Evolutionary conservation across 805 yeast species (phyloP).

Genomic region (Candida multigemmis): DNA sequence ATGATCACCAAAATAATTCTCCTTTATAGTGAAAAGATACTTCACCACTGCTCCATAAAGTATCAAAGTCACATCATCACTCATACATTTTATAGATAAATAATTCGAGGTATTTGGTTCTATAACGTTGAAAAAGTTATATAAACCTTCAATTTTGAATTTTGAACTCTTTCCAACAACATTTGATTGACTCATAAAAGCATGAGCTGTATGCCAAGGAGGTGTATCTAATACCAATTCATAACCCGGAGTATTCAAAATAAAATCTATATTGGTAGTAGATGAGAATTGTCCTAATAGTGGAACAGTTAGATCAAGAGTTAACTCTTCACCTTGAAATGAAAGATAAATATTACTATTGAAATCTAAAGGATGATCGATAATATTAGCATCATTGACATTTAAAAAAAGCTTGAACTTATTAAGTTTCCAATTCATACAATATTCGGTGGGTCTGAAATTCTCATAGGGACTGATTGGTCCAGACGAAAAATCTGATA

Average conservation of each 20-base stretch:
- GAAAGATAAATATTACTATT: constrained; percentile 72
- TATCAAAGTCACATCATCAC: constrained; percentile 58
- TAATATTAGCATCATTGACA: constrained; percentile 80
- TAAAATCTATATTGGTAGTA: constrained; percentile 42
- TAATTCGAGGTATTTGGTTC: constrained; percentile 66
- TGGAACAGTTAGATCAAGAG: constrained; percentile 47
- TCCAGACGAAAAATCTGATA: constrained; percentile 71
- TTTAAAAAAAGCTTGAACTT: constrained; percentile 60
- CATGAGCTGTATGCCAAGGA: constrained; percentile 82
- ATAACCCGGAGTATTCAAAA: constrained; percentile 47
- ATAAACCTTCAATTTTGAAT: constrained; percentile 55
- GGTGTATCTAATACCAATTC: constrained; percentile 68
- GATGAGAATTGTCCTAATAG: constrained; percentile 42
- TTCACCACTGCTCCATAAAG: constrained; percentile 74
- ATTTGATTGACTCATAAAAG: constrained; percentile 50
- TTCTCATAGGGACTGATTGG: constrained; percentile 62
- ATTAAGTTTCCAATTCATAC: constrained; percentile 47
- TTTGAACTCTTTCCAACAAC: constrained; percentile 61
- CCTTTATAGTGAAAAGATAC: constrained; percentile 67
- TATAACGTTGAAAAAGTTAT: constrained; percentile 48
- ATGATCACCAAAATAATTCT: constrained; percentile 85
- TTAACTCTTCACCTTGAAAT: constrained; percentile 54
- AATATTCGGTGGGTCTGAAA: constrained; percentile 65
- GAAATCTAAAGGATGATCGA: constrained; percentile 81
- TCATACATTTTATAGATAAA: constrained; percentile 52